Conservation (phyloP, 257 asterid genomes). For the Pogostemon cablin region DNA sequence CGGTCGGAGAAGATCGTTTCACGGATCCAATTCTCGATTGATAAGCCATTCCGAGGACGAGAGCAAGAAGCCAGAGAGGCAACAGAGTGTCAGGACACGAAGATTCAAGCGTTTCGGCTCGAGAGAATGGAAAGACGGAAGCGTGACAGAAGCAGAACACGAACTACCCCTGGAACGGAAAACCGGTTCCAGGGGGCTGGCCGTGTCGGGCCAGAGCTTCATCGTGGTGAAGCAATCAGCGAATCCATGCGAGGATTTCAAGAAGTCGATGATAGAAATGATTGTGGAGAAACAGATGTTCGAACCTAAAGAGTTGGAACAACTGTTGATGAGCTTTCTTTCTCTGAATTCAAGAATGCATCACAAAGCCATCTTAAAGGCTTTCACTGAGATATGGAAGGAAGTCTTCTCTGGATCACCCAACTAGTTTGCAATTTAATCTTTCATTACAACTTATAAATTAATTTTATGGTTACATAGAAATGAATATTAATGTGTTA, state of each 20-base stretch:
- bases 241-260: conserved; percentile 76
- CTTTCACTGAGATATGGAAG: conserved; percentile 65
- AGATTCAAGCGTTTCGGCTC: conserved; percentile 39
- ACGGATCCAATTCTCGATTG: too few species aligned
- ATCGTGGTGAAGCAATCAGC: conserved; percentile 69
- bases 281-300: conserved; percentile 64
- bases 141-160: conserved; percentile 3
- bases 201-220: conserved; percentile 40
- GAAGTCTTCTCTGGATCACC: conserved; percentile 42
- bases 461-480: too few species aligned
- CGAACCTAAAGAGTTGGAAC: conserved; percentile 64
- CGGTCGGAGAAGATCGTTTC: neutral
- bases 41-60: neutral
- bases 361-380: conserved; percentile 70
- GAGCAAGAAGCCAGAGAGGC: conserved; percentile 27
- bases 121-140: conserved; percentile 37
- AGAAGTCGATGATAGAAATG: conserved; percentile 82
- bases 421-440: too few species aligned
- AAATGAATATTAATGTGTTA: too few species aligned
- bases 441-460: too few species aligned
- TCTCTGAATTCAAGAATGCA: conserved; percentile 66
- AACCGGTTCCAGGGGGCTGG: too few species aligned
- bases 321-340: conserved; percentile 66
- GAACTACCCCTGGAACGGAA: too few species aligned
- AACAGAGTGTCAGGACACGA: conserved; percentile 28